phyloP scores from a whole-genome alignment of 371 early-diverging fungal species.

The Apophysomyces elegans region DNA sequence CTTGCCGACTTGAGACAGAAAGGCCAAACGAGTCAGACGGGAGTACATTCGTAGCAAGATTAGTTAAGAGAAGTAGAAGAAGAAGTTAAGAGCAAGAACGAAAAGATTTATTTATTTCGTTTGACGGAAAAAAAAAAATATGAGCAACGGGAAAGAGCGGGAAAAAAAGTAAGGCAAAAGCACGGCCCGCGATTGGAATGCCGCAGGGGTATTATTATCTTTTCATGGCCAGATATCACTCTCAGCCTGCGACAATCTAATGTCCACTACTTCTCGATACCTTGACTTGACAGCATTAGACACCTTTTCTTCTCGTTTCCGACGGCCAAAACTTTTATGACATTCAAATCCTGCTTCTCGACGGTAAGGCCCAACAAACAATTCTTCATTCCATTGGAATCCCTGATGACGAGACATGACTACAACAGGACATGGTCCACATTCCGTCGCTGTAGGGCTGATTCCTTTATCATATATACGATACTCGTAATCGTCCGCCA shows the following conservation, averaged over 20 bases:
- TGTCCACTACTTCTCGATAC: constrained; percentile 21
- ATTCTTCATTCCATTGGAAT: constrained; percentile 31
- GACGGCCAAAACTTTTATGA: constrained; percentile 23
- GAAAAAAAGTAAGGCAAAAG: constrained; percentile 6
- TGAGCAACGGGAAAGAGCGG: constrained; percentile 4
- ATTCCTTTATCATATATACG: constrained; percentile 34
- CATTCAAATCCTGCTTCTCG: constrained; percentile 15
- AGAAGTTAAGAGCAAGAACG: not conserved
- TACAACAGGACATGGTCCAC: constrained; percentile 21
- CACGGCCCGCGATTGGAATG: too few relatives aligned
- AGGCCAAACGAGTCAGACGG: constrained; percentile 33
- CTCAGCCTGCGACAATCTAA: constrained; percentile 17
- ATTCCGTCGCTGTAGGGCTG: not conserved
- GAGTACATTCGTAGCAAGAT: constrained; percentile 13
- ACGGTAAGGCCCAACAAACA: constrained; percentile 22
- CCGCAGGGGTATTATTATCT: not conserved
- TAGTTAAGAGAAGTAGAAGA: not conserved
- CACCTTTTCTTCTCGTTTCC: constrained; percentile 18
- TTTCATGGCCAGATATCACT: constrained; percentile 23
- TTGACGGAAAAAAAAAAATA: constrained; percentile 2
- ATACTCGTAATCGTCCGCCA: constrained; percentile 40
- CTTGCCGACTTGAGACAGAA: constrained; percentile 26
- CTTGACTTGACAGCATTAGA: constrained; percentile 2
- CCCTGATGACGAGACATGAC: constrained; percentile 31
- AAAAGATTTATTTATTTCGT: not conserved